phyloP scores from a whole-genome alignment of 805 yeast species.

The Maudiozyma serrabonitensis region DNA sequence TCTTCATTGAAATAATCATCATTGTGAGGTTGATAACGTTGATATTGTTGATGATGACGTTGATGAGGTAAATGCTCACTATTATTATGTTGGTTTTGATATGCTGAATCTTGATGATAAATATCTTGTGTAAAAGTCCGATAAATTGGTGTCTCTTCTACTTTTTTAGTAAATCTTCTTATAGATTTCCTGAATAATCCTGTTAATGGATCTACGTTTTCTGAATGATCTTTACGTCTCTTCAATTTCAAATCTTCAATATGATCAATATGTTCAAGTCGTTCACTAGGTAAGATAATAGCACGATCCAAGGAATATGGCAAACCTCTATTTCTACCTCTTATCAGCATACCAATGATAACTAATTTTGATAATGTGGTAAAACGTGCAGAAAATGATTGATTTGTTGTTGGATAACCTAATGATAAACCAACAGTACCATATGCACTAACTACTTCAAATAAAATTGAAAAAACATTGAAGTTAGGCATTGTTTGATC shows the following conservation, averaged over 20 bases:
- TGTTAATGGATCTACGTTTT: constrained; percentile 22
- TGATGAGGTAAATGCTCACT: neutral
- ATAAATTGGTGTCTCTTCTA: neutral
- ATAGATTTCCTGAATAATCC: constrained; percentile 19
- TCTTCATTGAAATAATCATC: neutral
- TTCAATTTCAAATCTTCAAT: constrained; percentile 35
- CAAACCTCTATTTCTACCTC: constrained; percentile 95
- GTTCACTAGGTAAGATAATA: constrained; percentile 69
- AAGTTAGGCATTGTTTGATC: constrained; percentile 40
- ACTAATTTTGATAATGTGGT: constrained; percentile 68
- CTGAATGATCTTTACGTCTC: constrained; percentile 5
- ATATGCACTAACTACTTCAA: constrained; percentile 89
- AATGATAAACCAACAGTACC: constrained; percentile 92
- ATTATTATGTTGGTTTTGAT: neutral
- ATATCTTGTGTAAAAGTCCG: neutral
- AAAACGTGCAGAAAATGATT: constrained; percentile 70
- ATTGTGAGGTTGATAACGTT: neutral
- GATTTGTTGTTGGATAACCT: constrained; percentile 60
- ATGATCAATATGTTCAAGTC: constrained; percentile 51
- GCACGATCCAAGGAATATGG: constrained; percentile 94
- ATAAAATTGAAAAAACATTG: constrained; percentile 61
- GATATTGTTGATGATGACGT: neutral
- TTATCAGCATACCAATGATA: constrained; percentile 77
- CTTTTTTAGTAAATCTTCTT: constrained; percentile 4
- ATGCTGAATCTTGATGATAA: neutral